phyloP scores from a whole-genome alignment of 2,329 filamentous ascomycete genomes.

The Talaromyces sp. region DNA sequence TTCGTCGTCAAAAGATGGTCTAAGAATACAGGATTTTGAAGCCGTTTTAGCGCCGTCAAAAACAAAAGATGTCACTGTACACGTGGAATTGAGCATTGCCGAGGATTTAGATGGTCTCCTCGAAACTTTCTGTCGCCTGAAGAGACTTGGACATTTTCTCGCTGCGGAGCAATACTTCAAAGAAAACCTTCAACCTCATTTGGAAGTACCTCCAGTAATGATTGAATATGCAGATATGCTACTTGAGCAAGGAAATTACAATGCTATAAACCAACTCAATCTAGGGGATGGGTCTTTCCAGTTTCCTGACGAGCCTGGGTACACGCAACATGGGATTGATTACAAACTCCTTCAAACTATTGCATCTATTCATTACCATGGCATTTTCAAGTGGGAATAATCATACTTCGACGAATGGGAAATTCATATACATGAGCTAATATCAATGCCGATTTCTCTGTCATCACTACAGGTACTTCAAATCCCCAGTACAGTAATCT shows the following conservation, averaged over 20 bases:
- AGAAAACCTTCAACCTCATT: conserved; percentile 6
- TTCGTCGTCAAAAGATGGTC: no score
- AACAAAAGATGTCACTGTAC: conserved; percentile 9
- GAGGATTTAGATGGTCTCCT: conserved; percentile 12
- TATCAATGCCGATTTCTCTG: no score
- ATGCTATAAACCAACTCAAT: neutral
- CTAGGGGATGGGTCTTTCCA: neutral
- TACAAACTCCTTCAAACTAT: neutral
- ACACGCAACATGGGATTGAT: no score
- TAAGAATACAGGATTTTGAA: neutral
- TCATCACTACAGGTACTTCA: no score
- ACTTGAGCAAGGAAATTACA: conserved; percentile 13
- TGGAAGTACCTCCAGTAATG: conserved; percentile 7
- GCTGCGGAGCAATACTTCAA: conserved; percentile 14
- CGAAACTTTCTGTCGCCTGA: conserved; percentile 16
- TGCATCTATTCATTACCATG: neutral
- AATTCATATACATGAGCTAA: no score
- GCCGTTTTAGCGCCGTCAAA: neutral
- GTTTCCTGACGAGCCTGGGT: no score
- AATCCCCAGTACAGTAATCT: neutral
- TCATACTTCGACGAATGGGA: neutral
- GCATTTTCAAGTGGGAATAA: neutral
- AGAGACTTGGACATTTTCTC: conserved; percentile 15
- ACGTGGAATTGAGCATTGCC: conserved; percentile 8
- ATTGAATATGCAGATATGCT: conserved; percentile 16